Percentiles rank a stretch among this genome's conserved stretches.
Evolutionary conservation across 768 basidiomycete genomes (phyloP).

Genomic region (Lentinula detonsa): DNA sequence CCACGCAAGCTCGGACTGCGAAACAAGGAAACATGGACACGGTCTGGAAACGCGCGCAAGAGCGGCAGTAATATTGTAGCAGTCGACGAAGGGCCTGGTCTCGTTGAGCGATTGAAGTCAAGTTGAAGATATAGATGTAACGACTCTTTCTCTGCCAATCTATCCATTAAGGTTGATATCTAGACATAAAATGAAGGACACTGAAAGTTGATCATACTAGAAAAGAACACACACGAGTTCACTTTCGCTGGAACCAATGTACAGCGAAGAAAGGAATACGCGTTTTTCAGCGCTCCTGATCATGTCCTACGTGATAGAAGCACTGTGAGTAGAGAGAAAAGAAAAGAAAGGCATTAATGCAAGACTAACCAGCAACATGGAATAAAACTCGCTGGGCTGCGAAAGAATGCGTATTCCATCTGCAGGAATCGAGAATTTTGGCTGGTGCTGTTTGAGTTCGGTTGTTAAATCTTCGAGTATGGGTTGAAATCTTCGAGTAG

Average conservation of each 20-base stretch:
- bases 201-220: slow-evolving; percentile 2
- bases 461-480: slow-evolving; percentile 30
- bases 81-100: slow-evolving; percentile 66
- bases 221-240: slow-evolving; percentile 58
- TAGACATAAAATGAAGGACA: slow-evolving; percentile 22
- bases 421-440: slow-evolving; percentile 40
- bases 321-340: neutral
- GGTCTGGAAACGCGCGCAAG: slow-evolving; percentile 44
- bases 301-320: slow-evolving; percentile 47
- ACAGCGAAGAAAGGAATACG: slow-evolving; percentile 87
- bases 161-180: slow-evolving; percentile 61
- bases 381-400: slow-evolving; percentile 56
- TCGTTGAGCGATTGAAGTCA: slow-evolving; percentile 77
- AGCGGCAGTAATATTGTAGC: slow-evolving; percentile 68
- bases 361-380: slow-evolving; percentile 44
- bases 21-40: slow-evolving; percentile 77
- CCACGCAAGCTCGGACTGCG: slow-evolving; percentile 82
- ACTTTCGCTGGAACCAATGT: slow-evolving; percentile 75
- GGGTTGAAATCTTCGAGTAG: slow-evolving; percentile 18
- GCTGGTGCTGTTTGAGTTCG: slow-evolving; percentile 33
- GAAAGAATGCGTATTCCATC: slow-evolving; percentile 47
- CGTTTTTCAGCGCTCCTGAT: slow-evolving; percentile 70
- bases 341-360: neutral
- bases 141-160: slow-evolving; percentile 51
- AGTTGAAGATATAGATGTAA: slow-evolving; percentile 69